Base-by-base conservation (phyloP, 164 flowering plant genomes). In the Kingdonia uniflora region DNA sequence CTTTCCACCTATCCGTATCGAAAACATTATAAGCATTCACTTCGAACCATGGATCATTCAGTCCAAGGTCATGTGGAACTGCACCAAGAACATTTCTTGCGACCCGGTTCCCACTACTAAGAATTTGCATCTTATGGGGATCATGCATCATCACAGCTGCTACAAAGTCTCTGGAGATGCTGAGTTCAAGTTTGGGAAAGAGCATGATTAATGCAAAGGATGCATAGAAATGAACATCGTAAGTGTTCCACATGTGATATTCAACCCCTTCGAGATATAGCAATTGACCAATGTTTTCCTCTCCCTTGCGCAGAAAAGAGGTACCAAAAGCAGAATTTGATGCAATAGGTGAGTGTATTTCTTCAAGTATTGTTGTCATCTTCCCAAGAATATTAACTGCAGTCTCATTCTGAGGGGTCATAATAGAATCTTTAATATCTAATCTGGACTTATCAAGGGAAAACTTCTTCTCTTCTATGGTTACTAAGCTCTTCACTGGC, bases 241-340 rank as follows among this genome's bases (percentile, higher is more conserved):
- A 85, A 23, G 98, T 87, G 68, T 87, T 85, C 96, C 92, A 87
- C 98, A 91, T 91, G 42, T 39, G 80, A 63, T 87, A 91, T 59
- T 91, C 96, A n/a, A 79, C 67, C 38, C 98, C 98, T 71, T 91
- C 98, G 13, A 77, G 69, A 54, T 83, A 87, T 19, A 91, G 77
- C 62, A 87, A 84, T 47, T 78, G 85, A 19, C 98, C 98, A 50
- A 91, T 73, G 60, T 84, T 85, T 59, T 88, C 91, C 44, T 79
- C 87, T 39, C 78, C 95, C 21, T 73, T 63, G 58, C 62, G 71
- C 55, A 82, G 80, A 63, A 79, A 56, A 51, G 74, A 71, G 48
- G 83, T 70, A 35, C 98, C 98, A 60, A 77, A 65, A 14, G 90
- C 95, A 59, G 95, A 77, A 55, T 72, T 76, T 16, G 72, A 65